Evolutionary conservation across 2,329 filamentous ascomycete genomes (phyloP).

Genomic region (Teratosphaeria nubilosa): DNA sequence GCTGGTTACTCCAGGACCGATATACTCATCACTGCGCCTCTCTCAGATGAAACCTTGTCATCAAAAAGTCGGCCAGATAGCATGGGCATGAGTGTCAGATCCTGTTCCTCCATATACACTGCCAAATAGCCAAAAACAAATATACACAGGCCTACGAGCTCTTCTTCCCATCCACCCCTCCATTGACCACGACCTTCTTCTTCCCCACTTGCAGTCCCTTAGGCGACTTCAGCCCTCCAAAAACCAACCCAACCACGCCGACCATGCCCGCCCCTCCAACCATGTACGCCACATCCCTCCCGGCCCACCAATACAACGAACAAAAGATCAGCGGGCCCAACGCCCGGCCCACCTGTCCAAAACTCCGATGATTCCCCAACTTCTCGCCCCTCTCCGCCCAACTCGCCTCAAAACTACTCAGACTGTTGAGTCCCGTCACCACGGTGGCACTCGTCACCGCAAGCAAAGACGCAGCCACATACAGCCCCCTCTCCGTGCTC

Average conservation of each 20-base stretch:
- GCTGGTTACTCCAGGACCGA: too few species aligned
- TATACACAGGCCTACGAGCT: not conserved
- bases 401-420: conserved; percentile 80
- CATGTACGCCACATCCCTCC: conserved; percentile 72
- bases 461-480: conserved; percentile 70
- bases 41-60: too few species aligned
- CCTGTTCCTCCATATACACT: not conserved
- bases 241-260: conserved; percentile 59
- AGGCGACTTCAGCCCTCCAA: conserved; percentile 61
- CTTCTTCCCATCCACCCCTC: not conserved
- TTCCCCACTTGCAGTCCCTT: conserved; percentile 3
- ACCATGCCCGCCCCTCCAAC: conserved; percentile 74
- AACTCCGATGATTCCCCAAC: conserved; percentile 68
- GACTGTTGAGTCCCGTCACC: conserved; percentile 82
- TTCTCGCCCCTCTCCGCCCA: conserved; percentile 75
- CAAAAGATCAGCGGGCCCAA: conserved; percentile 85
- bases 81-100: too few species aligned
- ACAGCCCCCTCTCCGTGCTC: conserved; percentile 58
- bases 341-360: conserved; percentile 78
- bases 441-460: conserved; percentile 90
- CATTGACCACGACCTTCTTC: not conserved
- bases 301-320: conserved; percentile 96
- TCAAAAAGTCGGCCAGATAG: too few species aligned
- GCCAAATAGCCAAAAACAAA: not conserved
- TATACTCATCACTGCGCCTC: too few species aligned